phyloP scores from a whole-genome alignment of 2,329 filamentous ascomycete genomes.

The Xylaria arbuscula region DNA sequence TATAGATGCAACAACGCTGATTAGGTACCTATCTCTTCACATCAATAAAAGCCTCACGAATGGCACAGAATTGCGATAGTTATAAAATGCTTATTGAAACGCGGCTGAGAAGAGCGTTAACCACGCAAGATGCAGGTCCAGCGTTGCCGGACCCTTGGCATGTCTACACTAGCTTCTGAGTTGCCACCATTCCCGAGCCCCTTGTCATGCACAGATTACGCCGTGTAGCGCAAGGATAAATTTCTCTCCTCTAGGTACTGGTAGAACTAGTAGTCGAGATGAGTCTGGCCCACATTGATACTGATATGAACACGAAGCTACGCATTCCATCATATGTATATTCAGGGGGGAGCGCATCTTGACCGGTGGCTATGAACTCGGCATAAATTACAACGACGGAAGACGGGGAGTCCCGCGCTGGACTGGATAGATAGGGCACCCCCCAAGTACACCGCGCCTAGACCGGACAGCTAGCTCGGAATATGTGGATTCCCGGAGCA shows the following conservation, averaged over 20 bases:
- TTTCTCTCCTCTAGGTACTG: conserved; percentile 21
- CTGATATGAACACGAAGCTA: conserved; percentile 15
- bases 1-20: neutral
- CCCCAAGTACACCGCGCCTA: neutral
- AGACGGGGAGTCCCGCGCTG: neutral
- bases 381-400: conserved; percentile 3
- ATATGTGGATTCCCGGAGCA: conserved; percentile 11
- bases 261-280: conserved; percentile 28
- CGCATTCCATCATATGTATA: conserved; percentile 16
- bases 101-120: conserved; percentile 25
- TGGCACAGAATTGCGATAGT: conserved; percentile 9
- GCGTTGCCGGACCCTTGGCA: conserved; percentile 19
- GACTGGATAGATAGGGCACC: neutral
- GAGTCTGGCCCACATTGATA: conserved; percentile 18
- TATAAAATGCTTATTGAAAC: conserved; percentile 13
- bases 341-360: neutral
- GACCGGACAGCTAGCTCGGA: neutral
- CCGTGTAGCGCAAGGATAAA: conserved; percentile 32
- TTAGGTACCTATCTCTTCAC: neutral
- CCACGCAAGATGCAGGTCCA: conserved; percentile 32
- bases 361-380: conserved; percentile 3
- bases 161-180: conserved; percentile 6
- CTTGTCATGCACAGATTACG: conserved; percentile 22
- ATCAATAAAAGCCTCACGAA: conserved; percentile 21
- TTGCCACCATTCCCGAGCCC: conserved; percentile 16